Conservation (phyloP, 2,329 filamentous ascomycete species). For the Cercospora zeae-maydis region DNA sequence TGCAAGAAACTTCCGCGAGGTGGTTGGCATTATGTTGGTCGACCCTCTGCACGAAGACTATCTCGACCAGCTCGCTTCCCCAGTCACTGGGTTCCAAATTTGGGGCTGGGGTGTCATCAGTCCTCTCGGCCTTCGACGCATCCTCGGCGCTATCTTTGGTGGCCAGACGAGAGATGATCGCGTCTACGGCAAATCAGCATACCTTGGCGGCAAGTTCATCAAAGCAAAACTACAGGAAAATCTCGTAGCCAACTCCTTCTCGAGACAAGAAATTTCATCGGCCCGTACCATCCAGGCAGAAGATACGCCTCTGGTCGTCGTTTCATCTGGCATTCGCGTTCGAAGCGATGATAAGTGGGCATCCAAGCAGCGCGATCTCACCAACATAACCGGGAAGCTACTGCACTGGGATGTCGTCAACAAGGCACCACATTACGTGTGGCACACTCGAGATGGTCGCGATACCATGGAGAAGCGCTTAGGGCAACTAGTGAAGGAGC, state of each 20-base stretch:
- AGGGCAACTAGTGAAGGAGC: conserved; percentile 58
- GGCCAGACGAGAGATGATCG: conserved; percentile 79
- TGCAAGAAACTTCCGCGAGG: conserved; percentile 69
- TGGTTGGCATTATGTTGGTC: conserved; percentile 77
- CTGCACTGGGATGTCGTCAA: conserved; percentile 82
- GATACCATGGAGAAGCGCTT: conserved; percentile 75
- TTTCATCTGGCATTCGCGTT: conserved; percentile 75
- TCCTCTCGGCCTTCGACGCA: conserved; percentile 77
- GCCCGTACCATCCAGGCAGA: conserved; percentile 74
- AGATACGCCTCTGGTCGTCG: conserved; percentile 71
- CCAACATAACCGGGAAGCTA: conserved; percentile 73
- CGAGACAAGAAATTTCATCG: conserved; percentile 74
- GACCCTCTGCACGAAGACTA: conserved; percentile 88
- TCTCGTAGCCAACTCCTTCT: conserved; percentile 78
- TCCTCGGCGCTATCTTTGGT: conserved; percentile 75
- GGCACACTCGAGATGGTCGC: conserved; percentile 70
- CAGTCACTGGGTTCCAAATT: conserved; percentile 73
- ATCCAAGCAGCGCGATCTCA: conserved; percentile 78
- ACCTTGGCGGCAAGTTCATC: conserved; percentile 77
- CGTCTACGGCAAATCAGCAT: conserved; percentile 73
- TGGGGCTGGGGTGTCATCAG: conserved; percentile 85
- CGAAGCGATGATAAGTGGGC: conserved; percentile 70
- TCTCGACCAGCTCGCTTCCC: conserved; percentile 62
- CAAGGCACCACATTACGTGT: conserved; percentile 80
- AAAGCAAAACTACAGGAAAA: conserved; percentile 92